Percentiles rank a stretch among this genome's conserved stretches.
These are phyloP conservation scores for Diaporthe vaccinii DNA, from an alignment of 2,329 filamentous ascomycete species.

Conservation along the genomic window DNA sequence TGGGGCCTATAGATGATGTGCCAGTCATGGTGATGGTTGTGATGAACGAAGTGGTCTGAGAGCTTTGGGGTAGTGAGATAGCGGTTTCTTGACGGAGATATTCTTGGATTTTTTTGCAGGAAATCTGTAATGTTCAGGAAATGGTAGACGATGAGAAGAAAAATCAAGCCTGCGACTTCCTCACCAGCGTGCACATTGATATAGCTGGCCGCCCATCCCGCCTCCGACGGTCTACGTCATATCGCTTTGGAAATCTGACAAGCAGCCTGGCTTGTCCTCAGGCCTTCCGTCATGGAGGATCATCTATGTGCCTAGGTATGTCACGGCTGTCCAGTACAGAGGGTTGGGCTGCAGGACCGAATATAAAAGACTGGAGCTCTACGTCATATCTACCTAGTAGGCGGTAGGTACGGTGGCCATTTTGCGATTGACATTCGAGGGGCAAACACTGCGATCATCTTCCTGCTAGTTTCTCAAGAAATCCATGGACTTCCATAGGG, in stretches of 20 bases:
- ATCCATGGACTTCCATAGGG: neutral
- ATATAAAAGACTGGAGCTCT: conserved; percentile 33
- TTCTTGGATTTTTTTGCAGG: neutral
- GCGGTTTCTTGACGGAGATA: neutral
- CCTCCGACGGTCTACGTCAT: conserved; percentile 35
- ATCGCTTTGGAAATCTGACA: conserved; percentile 26
- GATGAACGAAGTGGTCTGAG: neutral
- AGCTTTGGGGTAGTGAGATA: neutral
- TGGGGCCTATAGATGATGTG: conserved; percentile 76
- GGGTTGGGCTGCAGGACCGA: conserved; percentile 29
- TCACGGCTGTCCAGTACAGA: conserved; percentile 21
- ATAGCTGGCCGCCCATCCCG: conserved; percentile 28
- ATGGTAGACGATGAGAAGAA: conserved; percentile 16
- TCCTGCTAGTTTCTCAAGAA: neutral
- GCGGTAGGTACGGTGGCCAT: conserved; percentile 10
- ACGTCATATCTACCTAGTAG: conserved; percentile 36
- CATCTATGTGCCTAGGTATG: conserved; percentile 7
- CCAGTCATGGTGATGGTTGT: conserved; percentile 49
- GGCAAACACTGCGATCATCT: neutral
- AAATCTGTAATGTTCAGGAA: neutral
- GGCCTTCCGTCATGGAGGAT: conserved; percentile 40
- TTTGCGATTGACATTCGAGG: neutral
- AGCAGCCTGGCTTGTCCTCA: neutral
- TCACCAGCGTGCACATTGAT: conserved; percentile 33
- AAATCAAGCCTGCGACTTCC: neutral